A percentile compares a stretch with the other conserved stretches of the same genome.
Conservation (phyloP, 345 rosid genomes). For the Arabidopsis arenosa region DNA sequence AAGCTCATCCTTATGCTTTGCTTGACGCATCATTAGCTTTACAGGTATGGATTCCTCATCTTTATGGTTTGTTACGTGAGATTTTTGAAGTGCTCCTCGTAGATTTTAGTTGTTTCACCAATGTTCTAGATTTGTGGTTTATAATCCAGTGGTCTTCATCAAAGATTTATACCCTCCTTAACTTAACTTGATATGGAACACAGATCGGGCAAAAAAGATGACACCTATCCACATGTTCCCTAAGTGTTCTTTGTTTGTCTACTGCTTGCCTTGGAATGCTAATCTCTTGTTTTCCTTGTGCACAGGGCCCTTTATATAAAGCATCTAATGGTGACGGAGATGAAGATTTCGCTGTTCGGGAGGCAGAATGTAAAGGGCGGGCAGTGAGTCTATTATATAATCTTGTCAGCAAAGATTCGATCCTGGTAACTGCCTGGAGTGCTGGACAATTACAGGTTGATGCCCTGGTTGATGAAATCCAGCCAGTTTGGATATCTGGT, state of each 20-base stretch:
- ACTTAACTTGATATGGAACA: slow-evolving; percentile 10
- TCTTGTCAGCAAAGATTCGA: slow-evolving; percentile 83
- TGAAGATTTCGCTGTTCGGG: slow-evolving; percentile 61
- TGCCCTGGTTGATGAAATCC: slow-evolving; percentile 96
- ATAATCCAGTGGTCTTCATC: slow-evolving; percentile 23
- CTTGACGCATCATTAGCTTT: slow-evolving; percentile 88
- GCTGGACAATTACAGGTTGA: slow-evolving; percentile 93
- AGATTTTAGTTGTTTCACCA: slow-evolving; percentile 2
- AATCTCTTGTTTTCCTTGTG: slow-evolving; percentile 31
- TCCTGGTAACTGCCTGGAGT: slow-evolving; percentile 97
- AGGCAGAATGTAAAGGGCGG: slow-evolving; percentile 78
- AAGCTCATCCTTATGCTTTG: slow-evolving; percentile 75
- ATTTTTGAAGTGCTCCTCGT: slow-evolving; percentile 1
- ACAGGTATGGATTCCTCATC: slow-evolving; percentile 61
- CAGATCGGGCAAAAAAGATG: background rate
- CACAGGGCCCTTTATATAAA: slow-evolving; percentile 83
- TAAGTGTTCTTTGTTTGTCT: slow-evolving; percentile 13
- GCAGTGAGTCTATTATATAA: slow-evolving; percentile 83
- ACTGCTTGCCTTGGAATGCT: slow-evolving; percentile 23
- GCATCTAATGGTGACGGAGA: slow-evolving; percentile 60
- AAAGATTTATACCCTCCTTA: slow-evolving; percentile 1
- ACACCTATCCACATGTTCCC: background rate
- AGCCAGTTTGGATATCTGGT: slow-evolving; percentile 85
- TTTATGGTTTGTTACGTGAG: slow-evolving; percentile 23
- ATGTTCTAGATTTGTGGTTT: slow-evolving; percentile 18